phyloP scores from a whole-genome alignment of 2,329 filamentous ascomycete genomes.

The Fusarium agapanthi region DNA sequence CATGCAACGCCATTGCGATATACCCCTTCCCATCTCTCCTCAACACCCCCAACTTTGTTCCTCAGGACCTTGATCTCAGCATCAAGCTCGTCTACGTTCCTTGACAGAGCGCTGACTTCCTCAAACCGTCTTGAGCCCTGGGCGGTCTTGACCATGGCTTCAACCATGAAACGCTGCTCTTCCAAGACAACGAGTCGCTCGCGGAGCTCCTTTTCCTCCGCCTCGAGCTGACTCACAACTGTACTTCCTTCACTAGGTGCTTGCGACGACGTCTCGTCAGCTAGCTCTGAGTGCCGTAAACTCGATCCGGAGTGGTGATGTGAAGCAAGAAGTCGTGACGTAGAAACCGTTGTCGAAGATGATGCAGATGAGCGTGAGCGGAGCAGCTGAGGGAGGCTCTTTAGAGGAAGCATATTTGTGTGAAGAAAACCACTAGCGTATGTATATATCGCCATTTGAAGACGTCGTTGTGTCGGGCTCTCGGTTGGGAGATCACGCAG shows the following conservation, averaged over 20 bases:
- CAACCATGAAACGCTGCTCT: conserved; percentile 90
- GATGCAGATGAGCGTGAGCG: conserved; percentile 53
- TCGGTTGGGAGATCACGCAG: conserved; percentile 81
- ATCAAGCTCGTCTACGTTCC: conserved; percentile 84
- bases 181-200: conserved; percentile 86
- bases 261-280: conserved; percentile 56
- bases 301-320: conserved; percentile 49
- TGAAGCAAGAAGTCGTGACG: conserved; percentile 46
- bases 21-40: conserved; percentile 65
- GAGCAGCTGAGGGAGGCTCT: conserved; percentile 74
- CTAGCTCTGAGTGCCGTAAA: conserved; percentile 58
- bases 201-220: conserved; percentile 82
- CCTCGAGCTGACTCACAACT: conserved; percentile 70
- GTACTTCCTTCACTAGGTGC: conserved; percentile 61
- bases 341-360: conserved; percentile 35
- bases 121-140: conserved; percentile 82
- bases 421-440: conserved; percentile 86
- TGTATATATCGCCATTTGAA: conserved; percentile 85
- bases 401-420: conserved; percentile 89
- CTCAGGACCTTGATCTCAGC: conserved; percentile 76
- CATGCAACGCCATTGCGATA: conserved; percentile 50
- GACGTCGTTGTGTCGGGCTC: conserved; percentile 74
- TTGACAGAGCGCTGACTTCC: conserved; percentile 80
- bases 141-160: conserved; percentile 83
- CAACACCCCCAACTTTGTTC: conserved; percentile 71